Evolutionary conservation across 2,329 filamentous ascomycete species (phyloP).

Genomic region (Myriosclerotinia duriaeana): DNA sequence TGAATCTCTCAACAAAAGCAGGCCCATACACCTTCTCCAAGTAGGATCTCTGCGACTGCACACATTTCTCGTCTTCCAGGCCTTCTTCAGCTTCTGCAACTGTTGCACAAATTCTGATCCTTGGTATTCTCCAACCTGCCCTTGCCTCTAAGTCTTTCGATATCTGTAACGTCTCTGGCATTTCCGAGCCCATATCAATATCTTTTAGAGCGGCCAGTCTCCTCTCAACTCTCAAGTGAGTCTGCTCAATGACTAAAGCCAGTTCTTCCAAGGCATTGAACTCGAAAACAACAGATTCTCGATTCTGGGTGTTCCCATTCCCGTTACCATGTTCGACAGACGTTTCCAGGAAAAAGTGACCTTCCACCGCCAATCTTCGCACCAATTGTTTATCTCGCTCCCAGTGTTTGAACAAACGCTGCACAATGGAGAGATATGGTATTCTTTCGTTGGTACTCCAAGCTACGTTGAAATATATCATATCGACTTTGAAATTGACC

Average conservation of each 20-base stretch:
- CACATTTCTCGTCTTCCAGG: neutral
- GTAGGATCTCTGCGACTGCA: neutral
- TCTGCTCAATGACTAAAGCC: neutral
- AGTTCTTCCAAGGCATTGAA: neutral
- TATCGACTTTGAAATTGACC: slow-evolving; percentile 5
- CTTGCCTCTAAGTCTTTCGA: neutral
- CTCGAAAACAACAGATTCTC: neutral
- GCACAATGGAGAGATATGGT: slow-evolving; percentile 11
- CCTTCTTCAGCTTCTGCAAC: neutral
- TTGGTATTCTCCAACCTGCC: neutral
- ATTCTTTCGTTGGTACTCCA: neutral
- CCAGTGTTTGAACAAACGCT: neutral
- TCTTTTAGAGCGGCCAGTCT: neutral
- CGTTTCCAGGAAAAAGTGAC: too few relatives aligned
- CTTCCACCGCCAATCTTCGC: neutral
- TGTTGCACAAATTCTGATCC: neutral
- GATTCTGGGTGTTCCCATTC: neutral
- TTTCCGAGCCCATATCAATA: neutral
- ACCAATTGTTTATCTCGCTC: neutral
- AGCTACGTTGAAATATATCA: slow-evolving; percentile 9
- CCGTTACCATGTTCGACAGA: neutral
- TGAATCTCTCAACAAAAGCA: neutral
- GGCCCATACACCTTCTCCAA: neutral
- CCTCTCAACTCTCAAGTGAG: neutral
- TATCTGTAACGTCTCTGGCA: neutral